Base-by-base conservation (phyloP, 441 rosid genomes). In the Erodium moschatum region DNA sequence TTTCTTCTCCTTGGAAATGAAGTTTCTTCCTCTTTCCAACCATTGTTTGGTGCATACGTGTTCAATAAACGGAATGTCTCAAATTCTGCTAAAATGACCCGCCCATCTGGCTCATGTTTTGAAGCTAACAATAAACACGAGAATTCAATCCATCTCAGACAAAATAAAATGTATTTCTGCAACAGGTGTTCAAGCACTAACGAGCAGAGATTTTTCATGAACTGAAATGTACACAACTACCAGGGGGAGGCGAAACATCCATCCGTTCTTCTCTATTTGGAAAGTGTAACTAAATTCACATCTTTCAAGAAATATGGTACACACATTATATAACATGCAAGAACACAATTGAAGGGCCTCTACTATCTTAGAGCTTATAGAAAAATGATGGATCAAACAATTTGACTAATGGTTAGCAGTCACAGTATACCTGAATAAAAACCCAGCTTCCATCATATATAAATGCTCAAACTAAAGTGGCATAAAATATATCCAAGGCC, bases 11-110 rank as follows among this genome's bases (percentile, higher is more conserved):
- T 87, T 66, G 73, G 94, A 79, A 91, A 94, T 33, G 97, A 81
- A 68, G 87, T 94, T 73, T 87, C 97, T 79, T 89, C 97, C 18
- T 94, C 98, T 83, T 84, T 94, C 98, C 98, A 94, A 67, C 97
- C 98, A 79, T 94, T 94, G 74, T 94, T 94, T 70, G 98, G 98
- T 3, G 88, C 81, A 82, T 91, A 91, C 9, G 97, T 94, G 71
- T 89, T 91, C 84, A 94, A 74, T 48, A 94, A 58, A 65, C 83
- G 79, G 70, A 88, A 81, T 20, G 89, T 84, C 83, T 88, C 86
- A 70, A 94, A 94, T 78, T 94, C 97, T 67, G 89, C 96, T 77
- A 91, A 82, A 81, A 94, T 94, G 70, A 89, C 94, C 70, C 98
- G 83, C 68, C 98, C 97, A 84, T 91, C 97, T 50, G 84, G 86